Conservation (phyloP, 1,284 basidiomycete species). For the Porodaedalea pini region DNA sequence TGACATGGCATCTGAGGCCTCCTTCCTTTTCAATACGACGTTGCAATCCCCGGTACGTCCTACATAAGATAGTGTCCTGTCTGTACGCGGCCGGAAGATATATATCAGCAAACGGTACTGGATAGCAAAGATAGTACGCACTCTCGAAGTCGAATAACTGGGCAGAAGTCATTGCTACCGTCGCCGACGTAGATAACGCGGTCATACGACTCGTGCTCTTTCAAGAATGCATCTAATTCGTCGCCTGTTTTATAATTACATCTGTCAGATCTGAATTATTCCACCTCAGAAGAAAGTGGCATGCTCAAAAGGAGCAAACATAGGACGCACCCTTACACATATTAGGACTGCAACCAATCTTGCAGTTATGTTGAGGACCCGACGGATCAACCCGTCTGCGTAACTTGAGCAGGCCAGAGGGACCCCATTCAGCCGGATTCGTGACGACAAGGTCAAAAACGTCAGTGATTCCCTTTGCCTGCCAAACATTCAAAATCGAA, state of each 20-base stretch:
- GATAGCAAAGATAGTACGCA: conserved; percentile 35
- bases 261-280: neutral
- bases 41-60: conserved; percentile 73
- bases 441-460: conserved; percentile 88
- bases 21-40: conserved; percentile 73
- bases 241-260: conserved; percentile 52
- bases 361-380: conserved; percentile 81
- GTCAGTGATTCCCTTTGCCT: conserved; percentile 72
- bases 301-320: no score
- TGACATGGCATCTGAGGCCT: conserved; percentile 68
- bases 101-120: conserved; percentile 2
- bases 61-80: conserved; percentile 75
- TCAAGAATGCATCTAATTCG: conserved; percentile 82
- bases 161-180: conserved; percentile 95
- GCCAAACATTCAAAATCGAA: conserved; percentile 8
- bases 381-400: conserved; percentile 71
- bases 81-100: conserved; percentile 35
- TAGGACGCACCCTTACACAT: conserved; percentile 88
- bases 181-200: conserved; percentile 92
- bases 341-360: conserved; percentile 89
- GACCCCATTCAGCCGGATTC: conserved; percentile 86
- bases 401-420: conserved; percentile 73
- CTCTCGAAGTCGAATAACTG: conserved; percentile 77
- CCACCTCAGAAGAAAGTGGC: no score
- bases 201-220: conserved; percentile 71